phyloP scores from a whole-genome alignment of 1,284 basidiomycete genomes.

The Apiotrichum montevideense region DNA sequence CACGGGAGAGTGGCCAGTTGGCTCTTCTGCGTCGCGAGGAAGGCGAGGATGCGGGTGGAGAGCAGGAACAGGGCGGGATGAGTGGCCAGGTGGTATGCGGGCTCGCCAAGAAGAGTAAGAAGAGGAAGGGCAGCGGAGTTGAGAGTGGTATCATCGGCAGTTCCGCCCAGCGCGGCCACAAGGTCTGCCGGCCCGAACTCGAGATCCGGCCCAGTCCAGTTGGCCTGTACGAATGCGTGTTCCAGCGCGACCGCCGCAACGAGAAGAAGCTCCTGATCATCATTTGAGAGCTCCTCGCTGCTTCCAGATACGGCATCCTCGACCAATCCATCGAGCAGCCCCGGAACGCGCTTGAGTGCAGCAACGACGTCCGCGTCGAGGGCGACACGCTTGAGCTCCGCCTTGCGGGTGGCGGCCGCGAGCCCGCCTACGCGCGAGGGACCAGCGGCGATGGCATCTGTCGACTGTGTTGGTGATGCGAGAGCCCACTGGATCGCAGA shows the following conservation, averaged over 20 bases:
- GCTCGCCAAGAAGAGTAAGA: conserved; percentile 82
- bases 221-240: conserved; percentile 85
- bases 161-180: conserved; percentile 51
- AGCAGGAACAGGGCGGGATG: conserved; percentile 68
- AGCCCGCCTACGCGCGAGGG: conserved; percentile 19
- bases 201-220: conserved; percentile 94
- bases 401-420: conserved; percentile 28
- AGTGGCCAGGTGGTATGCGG: conserved; percentile 84
- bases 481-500: conserved; percentile 28
- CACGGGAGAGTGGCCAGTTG: conserved; percentile 54
- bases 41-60: conserved; percentile 63
- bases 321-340: conserved; percentile 24
- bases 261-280: conserved; percentile 56
- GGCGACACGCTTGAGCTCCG: conserved; percentile 42
- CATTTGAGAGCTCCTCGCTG: background rate
- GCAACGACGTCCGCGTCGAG: conserved; percentile 24
- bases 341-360: conserved; percentile 25
- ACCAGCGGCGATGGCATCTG: background rate
- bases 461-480: conserved; percentile 1
- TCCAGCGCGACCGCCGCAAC: conserved; percentile 69
- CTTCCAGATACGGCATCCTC: background rate
- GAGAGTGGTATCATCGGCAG: conserved; percentile 43
- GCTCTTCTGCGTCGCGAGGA: conserved; percentile 47
- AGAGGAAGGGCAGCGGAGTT: conserved; percentile 63
- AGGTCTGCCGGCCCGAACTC: conserved; percentile 51